Evolutionary conservation across 2,329 filamentous ascomycete species (phyloP), one percentile per base, ranked within the genome.

Genomic region (Blumeria graminis): DNA sequence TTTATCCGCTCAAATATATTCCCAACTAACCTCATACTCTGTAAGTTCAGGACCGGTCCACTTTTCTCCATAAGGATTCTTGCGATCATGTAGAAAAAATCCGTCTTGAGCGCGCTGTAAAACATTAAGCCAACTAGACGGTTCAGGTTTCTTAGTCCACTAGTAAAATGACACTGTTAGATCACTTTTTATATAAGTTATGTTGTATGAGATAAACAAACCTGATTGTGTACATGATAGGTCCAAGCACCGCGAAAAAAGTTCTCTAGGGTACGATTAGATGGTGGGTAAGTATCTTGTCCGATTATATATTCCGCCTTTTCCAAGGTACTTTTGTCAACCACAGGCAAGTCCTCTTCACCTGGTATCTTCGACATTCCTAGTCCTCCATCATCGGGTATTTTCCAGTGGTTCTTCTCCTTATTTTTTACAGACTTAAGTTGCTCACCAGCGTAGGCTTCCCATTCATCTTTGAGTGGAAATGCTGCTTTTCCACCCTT

Each of bases 171-270:
- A 51, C 3, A 13, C 53, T 18, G 48, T 43, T 48, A 48, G 50
- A 22, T 16, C 7, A 22, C 4, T 11, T 32, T 16, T 22, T 6
- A 43, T 41, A 6, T 45, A 33, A 10, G n/a, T 8, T 36, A 18
- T 3, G 53, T n/a, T 0, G 34, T 16, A 1, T 2, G 8, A 1
- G n/a, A 35, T n/a, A 9, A 38, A 60, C 8, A 13, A 36, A 75
- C 73, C 68, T 76, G 74, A 60, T 77, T 77, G 62, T 77, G 74
- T 58, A 76, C 72, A 62, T 77, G 75, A 62, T 77, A 77, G 33
- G 73, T 76, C 72, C 73, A 77, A 22, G 73, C 71, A 1, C 75
- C 75, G 6, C 71, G 68, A 66, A 77, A 76, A 65, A 77, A 77
- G 61, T 76, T 73, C 62, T 75, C 71, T 52, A 77, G 57, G 0